Conservation (phyloP, 768 basidiomycete genomes). For the Termitomyces sp. region DNA sequence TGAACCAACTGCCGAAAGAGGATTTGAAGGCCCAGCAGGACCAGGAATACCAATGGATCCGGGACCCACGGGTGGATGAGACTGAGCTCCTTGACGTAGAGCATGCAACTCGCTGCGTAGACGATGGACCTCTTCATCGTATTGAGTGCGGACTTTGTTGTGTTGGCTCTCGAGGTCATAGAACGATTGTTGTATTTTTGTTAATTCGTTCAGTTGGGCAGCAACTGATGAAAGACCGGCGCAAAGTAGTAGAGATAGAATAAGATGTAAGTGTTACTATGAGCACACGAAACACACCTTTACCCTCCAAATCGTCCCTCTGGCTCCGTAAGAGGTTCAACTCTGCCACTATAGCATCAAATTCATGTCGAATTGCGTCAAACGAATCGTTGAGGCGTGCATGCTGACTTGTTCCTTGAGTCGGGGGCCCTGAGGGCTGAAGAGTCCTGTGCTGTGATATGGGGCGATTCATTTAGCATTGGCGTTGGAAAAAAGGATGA, state of each 20-base stretch:
- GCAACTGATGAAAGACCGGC: conserved; percentile 5
- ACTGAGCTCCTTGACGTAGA: conserved; percentile 17
- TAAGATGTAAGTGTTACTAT: not conserved
- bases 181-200: conserved; percentile 15
- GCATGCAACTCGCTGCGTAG: conserved; percentile 11
- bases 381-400: conserved; percentile 72
- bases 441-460: conserved; percentile 47
- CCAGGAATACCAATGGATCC: conserved; percentile 14
- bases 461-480: conserved; percentile 15
- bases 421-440: conserved; percentile 45
- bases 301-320: conserved; percentile 85
- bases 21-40: conserved; percentile 14
- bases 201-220: conserved; percentile 10
- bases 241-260: not conserved
- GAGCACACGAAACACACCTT: conserved; percentile 50
- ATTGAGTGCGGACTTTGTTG: conserved; percentile 15
- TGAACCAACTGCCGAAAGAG: conserved; percentile 12
- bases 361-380: conserved; percentile 80
- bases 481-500: conserved; percentile 7
- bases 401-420: conserved; percentile 35
- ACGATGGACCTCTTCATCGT: conserved; percentile 14
- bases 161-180: conserved; percentile 15
- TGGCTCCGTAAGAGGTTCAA: conserved; percentile 63
- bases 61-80: conserved; percentile 17
- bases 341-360: conserved; percentile 70